Percentiles rank a stretch among this genome's conserved stretches.
Evolutionary conservation across 1,139 yeast genomes (phyloP).

Genomic region (Saccharomyces pastorianus): DNA sequence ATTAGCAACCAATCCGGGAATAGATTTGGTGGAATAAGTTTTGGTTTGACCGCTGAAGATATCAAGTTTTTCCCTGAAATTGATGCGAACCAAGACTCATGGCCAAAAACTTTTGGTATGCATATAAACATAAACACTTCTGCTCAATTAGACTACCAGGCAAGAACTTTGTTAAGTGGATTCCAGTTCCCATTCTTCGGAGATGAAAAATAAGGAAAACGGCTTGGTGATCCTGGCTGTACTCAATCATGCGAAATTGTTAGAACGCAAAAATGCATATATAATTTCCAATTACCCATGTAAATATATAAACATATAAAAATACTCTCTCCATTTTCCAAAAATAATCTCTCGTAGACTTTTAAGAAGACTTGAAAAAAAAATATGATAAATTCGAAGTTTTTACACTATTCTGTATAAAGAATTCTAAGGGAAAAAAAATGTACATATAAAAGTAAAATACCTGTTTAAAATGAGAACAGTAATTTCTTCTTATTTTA

Average conservation of each 20-base stretch:
- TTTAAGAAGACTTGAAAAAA: too few species aligned
- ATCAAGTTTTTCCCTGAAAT: constrained; percentile 86
- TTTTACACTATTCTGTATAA: background rate
- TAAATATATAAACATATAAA: constrained; percentile 6
- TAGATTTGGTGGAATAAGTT: constrained; percentile 72
- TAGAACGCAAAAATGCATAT: constrained; percentile 34
- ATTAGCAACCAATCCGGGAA: constrained; percentile 75
- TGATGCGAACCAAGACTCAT: constrained; percentile 81
- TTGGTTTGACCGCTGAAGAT: constrained; percentile 75
- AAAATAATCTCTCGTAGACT: background rate
- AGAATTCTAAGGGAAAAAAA: background rate
- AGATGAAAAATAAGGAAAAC: background rate
- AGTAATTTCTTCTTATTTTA: background rate
- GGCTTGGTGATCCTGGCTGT: background rate
- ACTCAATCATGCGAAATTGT: constrained; percentile 30
- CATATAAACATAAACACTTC: constrained; percentile 79
- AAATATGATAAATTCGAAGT: too few species aligned
- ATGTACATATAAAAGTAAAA: constrained; percentile 3
- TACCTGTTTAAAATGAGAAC: background rate
- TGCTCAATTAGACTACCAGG: constrained; percentile 87
- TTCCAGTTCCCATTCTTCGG: constrained; percentile 66
- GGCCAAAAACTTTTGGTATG: constrained; percentile 83
- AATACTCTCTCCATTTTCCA: background rate
- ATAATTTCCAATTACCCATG: constrained; percentile 11
- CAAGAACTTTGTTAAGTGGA: constrained; percentile 77